Evolutionary conservation across 371 early-diverging fungal genomes (phyloP), one percentile per base, ranked within the genome.

Genomic region (Fennellomyces sp.): DNA sequence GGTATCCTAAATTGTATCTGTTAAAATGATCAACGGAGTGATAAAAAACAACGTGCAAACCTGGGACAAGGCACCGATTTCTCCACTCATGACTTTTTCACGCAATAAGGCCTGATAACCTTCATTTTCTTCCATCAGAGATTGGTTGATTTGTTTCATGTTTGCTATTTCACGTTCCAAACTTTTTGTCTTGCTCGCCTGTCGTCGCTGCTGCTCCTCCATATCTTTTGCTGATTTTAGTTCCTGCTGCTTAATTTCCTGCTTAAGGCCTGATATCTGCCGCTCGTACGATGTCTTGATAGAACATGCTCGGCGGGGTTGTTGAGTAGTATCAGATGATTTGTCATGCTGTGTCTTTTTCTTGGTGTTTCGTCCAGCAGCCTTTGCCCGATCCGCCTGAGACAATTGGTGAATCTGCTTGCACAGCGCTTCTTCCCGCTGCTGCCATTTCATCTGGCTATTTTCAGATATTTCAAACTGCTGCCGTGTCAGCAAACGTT

Each of bases 81-180:
- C 17, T 25, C 27, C 19, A 48, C 61, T 21, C 41, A 42, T 56
- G 5, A 28, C 38, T 15, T 33, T 30, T 52, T 52, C 52, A 33
- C 33, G 17, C 23, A 52, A 12, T 21, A 51, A 8, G 7, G 13
- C 17, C 64, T 90, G 90, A 68, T 83, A 90, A 21, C 85, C 76
- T 67, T 91, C 93, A 65, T 86, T 89, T 45, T 91, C 93, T 58
- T 91, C 90, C 85, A 85, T 84, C 52, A 91, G 72, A 10, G 80
- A 70, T 36, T 50, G 56, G 65, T 88, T 88, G 57, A 88, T 60
- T 36, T 79, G 76, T 33, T 76, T 75, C 10, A 86, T 71, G 64
- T 84, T 82, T 39, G 31, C 35, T 10, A 78, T 62, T 45, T 87
- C 77, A 21, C 67, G 59, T 52, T 80, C 75, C 25, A 84, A 69